A percentile compares a stretch with the other conserved stretches of the same genome.
phyloP scores from a whole-genome alignment of 2,329 filamentous ascomycete genomes.

The Fusarium nygamai region DNA sequence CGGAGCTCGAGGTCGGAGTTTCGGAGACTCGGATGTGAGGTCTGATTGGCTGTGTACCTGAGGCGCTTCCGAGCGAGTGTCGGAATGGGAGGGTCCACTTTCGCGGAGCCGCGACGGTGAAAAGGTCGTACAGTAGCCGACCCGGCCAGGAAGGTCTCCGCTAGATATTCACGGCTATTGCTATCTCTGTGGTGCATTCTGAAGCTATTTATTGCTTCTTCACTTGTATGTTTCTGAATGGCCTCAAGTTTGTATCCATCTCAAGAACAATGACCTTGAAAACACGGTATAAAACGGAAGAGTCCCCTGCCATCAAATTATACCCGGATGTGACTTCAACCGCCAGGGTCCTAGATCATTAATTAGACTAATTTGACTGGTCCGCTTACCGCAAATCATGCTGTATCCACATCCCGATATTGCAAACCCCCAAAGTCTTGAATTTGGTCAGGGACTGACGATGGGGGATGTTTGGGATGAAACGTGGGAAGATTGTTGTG shows the following conservation, averaged over 20 bases:
- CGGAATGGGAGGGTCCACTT: conserved; percentile 6
- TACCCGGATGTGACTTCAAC: background rate
- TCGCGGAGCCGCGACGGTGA: conserved; percentile 35
- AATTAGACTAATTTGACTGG: background rate
- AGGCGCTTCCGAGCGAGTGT: background rate
- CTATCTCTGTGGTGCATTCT: background rate
- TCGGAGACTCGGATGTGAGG: conserved; percentile 37
- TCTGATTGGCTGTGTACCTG: conserved; percentile 2
- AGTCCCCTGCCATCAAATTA: background rate
- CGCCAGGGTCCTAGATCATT: background rate
- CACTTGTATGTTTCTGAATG: background rate
- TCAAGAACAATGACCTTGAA: background rate
- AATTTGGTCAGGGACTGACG: background rate
- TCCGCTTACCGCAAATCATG: conserved; percentile 3
- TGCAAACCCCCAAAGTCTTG: conserved; percentile 17
- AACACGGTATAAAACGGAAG: background rate
- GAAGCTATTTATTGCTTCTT: background rate
- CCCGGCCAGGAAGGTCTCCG: background rate
- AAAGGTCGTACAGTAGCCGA: background rate
- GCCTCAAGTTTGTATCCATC: no score
- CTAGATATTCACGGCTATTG: background rate
- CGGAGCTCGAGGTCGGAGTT: conserved; percentile 36
- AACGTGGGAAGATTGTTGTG: background rate
- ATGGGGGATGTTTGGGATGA: background rate
- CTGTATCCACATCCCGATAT: background rate